Evolutionary conservation across 2,329 filamentous ascomycete genomes (phyloP), one percentile per base, ranked within the genome.

Genomic region (Claviceps purpurea): DNA sequence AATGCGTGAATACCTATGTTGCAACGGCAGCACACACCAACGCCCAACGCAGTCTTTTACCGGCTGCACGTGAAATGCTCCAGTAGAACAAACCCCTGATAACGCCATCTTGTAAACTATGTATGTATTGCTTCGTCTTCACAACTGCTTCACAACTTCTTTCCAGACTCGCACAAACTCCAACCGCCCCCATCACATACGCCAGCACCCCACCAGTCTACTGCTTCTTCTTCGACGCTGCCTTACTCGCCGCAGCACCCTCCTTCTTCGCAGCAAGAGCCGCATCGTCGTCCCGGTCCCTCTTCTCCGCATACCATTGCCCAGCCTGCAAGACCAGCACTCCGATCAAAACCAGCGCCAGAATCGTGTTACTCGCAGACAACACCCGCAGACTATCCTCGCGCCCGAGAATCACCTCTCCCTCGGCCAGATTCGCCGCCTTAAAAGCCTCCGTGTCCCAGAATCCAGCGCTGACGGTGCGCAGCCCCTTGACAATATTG

Each of bases 241-340:
- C 59, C 57, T 65, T 65, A 51, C 54, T 56, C 42, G 50, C 30
- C 10, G 60, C 55, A 11, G 60, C n/a, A 13, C 16, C 55, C 51
- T 61, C 60, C 59, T 62, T 61, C 57, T 66, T 55, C 5, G 51
- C 60, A 59, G 82, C 78, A 57, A 84, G 75, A 64, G 81, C 78
- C 63, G 79, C 81, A 52, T 78, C 75, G 68, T 96, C 90, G 65
- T 90, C 85, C 62, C 77, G 77, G 69, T 97, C 90, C 72, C 94
- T 94, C 65, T 87, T 79, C 77, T 97, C 90, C 26, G 93, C 93
- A 72, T 98, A 98, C 93, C 91, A 97, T 77, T 97, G 89, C 11
- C 93, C 93, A 20, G 89, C 89, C 79, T 98, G 93, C 63, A 98
- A 71, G 38, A 96, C 87, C 58, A 98, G 67, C 10, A 98, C 87